A percentile compares a stretch with the other conserved stretches of the same genome.
Conservation (phyloP, 2,329 filamentous ascomycete species). For the Aspergillus pseudoviridinutans region DNA sequence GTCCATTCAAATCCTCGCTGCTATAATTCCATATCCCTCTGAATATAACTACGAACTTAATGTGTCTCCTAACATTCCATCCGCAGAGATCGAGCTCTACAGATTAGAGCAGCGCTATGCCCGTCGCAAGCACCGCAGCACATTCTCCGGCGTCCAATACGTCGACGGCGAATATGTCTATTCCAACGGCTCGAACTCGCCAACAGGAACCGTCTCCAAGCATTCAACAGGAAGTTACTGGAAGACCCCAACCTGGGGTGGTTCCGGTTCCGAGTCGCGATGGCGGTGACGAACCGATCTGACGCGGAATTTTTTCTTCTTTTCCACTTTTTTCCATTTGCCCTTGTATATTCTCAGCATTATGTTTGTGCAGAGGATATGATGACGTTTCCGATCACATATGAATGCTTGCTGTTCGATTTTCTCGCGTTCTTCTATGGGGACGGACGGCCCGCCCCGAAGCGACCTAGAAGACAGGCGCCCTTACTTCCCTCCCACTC, state of each 20-base stretch:
- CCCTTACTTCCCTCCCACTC: not conserved
- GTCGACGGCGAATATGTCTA: slow-evolving; percentile 95
- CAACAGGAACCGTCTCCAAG: slow-evolving; percentile 37
- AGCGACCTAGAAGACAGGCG: not conserved
- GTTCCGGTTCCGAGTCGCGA: slow-evolving; percentile 26
- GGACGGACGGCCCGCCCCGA: not conserved
- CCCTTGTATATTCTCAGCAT: slow-evolving; percentile 17
- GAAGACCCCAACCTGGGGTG: slow-evolving; percentile 28
- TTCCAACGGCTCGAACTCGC: slow-evolving; percentile 39
- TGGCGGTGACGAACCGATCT: slow-evolving; percentile 18
- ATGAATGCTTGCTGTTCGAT: slow-evolving; percentile 5
- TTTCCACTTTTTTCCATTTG: slow-evolving; percentile 2
- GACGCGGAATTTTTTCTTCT: not conserved
- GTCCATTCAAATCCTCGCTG: slow-evolving; percentile 18
- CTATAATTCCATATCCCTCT: not conserved
- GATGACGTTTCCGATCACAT: slow-evolving; percentile 12
- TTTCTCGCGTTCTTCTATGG: not conserved
- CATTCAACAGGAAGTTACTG: slow-evolving; percentile 34
- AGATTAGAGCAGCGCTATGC: slow-evolving; percentile 94
- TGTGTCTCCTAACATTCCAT: slow-evolving; percentile 7
- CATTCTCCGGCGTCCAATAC: slow-evolving; percentile 85
- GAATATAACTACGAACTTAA: not conserved
- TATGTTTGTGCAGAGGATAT: slow-evolving; percentile 19
- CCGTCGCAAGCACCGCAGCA: slow-evolving; percentile 81
- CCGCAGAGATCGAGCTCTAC: slow-evolving; percentile 75